Base-by-base conservation (phyloP, 192 early-diverging fungal species). In the Jimgerdemannia flammicorona region DNA sequence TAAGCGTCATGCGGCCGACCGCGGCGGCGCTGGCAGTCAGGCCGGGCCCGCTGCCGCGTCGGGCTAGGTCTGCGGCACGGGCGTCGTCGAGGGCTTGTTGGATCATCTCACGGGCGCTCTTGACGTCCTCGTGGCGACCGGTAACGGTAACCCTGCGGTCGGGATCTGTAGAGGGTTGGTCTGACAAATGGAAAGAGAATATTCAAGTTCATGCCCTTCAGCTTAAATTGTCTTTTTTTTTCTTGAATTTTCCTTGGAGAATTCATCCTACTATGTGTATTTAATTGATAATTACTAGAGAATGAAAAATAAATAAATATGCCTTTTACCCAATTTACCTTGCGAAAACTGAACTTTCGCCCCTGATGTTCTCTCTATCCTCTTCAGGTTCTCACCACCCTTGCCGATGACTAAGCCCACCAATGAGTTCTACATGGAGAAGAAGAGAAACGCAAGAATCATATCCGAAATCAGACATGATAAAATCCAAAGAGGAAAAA, bases 341-440 rank as follows among this genome's bases (percentile, higher is more conserved):
- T 29, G 29, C 29, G 29, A 29, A 29, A 95, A 87, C 83, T 95
- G 93, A 4, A 96, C 87, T 43, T 86, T 84, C 64, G 90, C 90
- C 39, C 92, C 92, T 39, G 90, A 90, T 20, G 83, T 81, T 69
- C 87, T 85, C 79, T 95, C 92, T 71, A 96, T 91, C 63, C 86
- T 79, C 78, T 93, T 90, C 74, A 96, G 76, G 82, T 91, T 93
- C 65, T 92, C 92, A 4, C 95, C 95, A 40, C 84, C 85, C 19
- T 89, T 84, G 9, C 95, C 95, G 80, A 96, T 96, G 43, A 96
- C 86, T 64, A 94, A 76, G 3, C 95, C 95, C 9, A 95, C 92
- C 70, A 91, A 88, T 44, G 79, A 83, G 71, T 87, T 80, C 3
- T 90, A 88, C 6, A 94, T 88, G 29, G 79, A 80, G 19, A 77